These are phyloP conservation scores for Beta corolliflora DNA, from an alignment of 179 eudicot species.

Conservation along the genomic window DNA sequence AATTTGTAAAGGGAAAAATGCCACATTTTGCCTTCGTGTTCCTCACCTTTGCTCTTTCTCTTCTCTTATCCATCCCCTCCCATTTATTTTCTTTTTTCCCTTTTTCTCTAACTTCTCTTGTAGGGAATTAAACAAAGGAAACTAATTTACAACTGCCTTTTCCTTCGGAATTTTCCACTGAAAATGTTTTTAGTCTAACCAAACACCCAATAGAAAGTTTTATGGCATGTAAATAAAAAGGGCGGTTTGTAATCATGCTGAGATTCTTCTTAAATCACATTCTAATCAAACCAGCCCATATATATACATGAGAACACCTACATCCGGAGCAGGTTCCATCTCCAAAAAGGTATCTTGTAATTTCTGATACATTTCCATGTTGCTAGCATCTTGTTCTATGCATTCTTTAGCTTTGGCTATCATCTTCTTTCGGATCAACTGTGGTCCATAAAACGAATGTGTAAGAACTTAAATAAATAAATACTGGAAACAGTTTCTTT, in stretches of 20 bases:
- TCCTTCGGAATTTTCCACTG: too few species aligned
- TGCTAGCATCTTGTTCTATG: conserved; percentile 55
- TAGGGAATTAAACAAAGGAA: too few species aligned
- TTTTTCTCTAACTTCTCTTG: too few species aligned
- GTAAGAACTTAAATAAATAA: neutral
- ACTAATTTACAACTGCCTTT: too few species aligned
- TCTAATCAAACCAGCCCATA: neutral
- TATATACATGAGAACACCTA: conserved; percentile 30
- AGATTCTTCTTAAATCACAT: neutral
- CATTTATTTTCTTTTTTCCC: too few species aligned
- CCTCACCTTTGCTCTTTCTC: too few species aligned
- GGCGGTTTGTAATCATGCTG: neutral
- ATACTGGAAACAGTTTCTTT: neutral
- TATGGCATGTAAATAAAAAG: neutral
- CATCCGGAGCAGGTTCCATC: conserved; percentile 53
- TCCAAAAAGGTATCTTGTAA: conserved; percentile 69
- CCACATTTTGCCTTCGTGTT: too few species aligned
- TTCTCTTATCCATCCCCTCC: too few species aligned
- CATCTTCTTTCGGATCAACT: conserved; percentile 72
- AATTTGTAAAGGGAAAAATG: too few species aligned
- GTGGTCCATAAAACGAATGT: neutral
- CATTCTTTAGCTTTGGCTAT: conserved; percentile 66
- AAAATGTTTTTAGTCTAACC: too few species aligned
- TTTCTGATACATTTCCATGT: conserved; percentile 63
- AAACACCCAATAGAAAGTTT: neutral